Evolutionary conservation across 495 filamentous ascomycete genomes (phyloP), one percentile per base, ranked within the genome.

Genomic region (Cairneyella variabilis): DNA sequence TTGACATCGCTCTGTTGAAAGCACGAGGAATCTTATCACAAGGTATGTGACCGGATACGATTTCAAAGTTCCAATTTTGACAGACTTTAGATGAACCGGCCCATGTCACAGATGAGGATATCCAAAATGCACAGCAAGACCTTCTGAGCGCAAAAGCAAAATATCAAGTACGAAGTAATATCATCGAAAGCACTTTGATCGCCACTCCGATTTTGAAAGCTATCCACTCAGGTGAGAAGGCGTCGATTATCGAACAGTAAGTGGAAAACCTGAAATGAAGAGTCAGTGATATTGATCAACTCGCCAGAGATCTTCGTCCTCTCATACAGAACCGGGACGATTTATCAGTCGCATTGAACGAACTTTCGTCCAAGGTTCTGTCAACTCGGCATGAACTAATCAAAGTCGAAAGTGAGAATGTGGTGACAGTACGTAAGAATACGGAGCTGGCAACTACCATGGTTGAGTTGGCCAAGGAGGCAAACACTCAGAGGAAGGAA

Each of bases 141-240:
- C 76, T 88, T 27, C 68, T 90, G 20, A 80, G 88, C 58, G 80
- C 86, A 37, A 80, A 83, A 63, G 82, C 86, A 41, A 71, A 73
- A 39, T 86, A 89, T 62, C 73, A 77, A 27, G 71, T 91, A 50
- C 80, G 79, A 50, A 81, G 81, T 59, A 80, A 78, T 56, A 78
- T 88, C n/a, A 68, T 85, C 11, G 78, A 82, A 43, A 83, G 73
- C 45, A 79, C 87, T 22, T 67, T 91, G 53, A 78, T 79, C 57
- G 80, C 82, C 20, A 84, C 88, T 61, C 88, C 89, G 9, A 83
- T 83, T 42, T 69, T 95, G 46, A 89, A 88, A 62, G 84, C 89
- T 1, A 78, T 90, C 46, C 87, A 91, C 64, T 70, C 81, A 43
- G 85, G 83, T 41, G 82, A 77, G 2, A 76, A 80, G 40, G 73